A percentile compares a stretch with the other conserved stretches of the same genome.
Conservation (phyloP, 768 basidiomycete species). For the Nidularia pulvinata region DNA sequence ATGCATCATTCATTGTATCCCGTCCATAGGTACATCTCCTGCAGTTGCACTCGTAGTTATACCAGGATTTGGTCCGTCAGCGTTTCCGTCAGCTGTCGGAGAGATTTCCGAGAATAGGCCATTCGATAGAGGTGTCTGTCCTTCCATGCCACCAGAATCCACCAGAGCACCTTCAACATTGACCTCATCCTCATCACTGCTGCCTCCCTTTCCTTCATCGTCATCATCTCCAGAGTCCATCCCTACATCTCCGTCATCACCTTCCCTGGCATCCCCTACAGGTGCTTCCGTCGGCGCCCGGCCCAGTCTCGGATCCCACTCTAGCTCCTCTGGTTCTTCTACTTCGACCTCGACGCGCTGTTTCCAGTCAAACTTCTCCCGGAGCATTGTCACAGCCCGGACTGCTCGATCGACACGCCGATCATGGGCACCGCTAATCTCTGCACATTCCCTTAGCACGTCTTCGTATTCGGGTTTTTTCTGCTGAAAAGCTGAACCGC, state of each 20-base stretch:
- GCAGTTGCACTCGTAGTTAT: too few relatives aligned
- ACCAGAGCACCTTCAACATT: conserved; percentile 13
- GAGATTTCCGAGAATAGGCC: conserved; percentile 11
- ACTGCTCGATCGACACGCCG: conserved; percentile 74
- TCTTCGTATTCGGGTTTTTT: conserved; percentile 58
- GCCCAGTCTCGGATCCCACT: conserved; percentile 60
- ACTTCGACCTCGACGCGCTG: conserved; percentile 78
- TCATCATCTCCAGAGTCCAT: conserved; percentile 21
- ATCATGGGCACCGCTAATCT: conserved; percentile 73
- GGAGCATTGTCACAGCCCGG: conserved; percentile 75
- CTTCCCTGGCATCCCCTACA: conserved; percentile 6
- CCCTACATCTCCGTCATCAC: conserved; percentile 20
- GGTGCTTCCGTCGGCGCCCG: conserved; percentile 8
- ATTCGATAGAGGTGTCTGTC: conserved; percentile 2
- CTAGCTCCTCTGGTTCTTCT: conserved; percentile 78
- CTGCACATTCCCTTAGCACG: conserved; percentile 63
- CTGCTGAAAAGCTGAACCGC: conserved; percentile 16
- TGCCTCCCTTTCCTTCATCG: conserved; percentile 21
- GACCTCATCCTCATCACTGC: conserved; percentile 13
- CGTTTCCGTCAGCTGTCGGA: too few relatives aligned
- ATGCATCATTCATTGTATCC: too few relatives aligned
- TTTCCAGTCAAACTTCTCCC: conserved; percentile 84
- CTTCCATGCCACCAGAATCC: conserved; percentile 3
- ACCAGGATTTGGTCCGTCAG: too few relatives aligned
- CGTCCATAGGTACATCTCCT: too few relatives aligned